Percentiles rank a stretch among this genome's conserved stretches.
phyloP scores from a whole-genome alignment of 345 rosid species.

The Moricandia moricandioides region DNA sequence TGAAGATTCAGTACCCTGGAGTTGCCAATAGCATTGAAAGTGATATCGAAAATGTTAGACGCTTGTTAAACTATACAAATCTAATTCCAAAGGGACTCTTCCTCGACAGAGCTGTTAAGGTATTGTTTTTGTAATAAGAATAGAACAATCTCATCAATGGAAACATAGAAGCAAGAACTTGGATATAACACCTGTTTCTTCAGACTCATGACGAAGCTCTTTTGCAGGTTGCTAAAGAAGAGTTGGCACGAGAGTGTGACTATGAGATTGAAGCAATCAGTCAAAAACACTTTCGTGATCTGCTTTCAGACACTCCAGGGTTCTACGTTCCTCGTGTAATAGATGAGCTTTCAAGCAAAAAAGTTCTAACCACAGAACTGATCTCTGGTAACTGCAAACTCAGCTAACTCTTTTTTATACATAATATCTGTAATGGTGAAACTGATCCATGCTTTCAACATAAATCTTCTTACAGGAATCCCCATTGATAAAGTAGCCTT shows the following conservation, averaged over 20 bases:
- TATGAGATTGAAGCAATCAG: conserved; percentile 79
- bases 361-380: conserved; percentile 80
- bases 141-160: neutral
- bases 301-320: conserved; percentile 53
- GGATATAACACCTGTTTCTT: neutral
- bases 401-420: neutral
- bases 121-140: conserved; percentile 13
- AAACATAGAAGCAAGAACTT: no score
- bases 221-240: conserved; percentile 79
- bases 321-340: conserved; percentile 79
- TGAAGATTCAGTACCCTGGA: conserved; percentile 99
- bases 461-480: conserved; percentile 53
- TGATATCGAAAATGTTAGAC: conserved; percentile 92
- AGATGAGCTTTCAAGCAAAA: conserved; percentile 73
- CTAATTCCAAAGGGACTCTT: conserved; percentile 90
- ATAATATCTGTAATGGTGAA: neutral
- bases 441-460: conserved; percentile 14
- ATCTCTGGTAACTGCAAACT: conserved; percentile 57
- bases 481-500: conserved; percentile 86
- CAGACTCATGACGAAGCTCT: neutral
- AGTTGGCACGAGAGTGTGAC: conserved; percentile 90
- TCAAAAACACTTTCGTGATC: conserved; percentile 70
- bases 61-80: conserved; percentile 74
- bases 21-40: conserved; percentile 95
- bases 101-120: conserved; percentile 94